Evolutionary conservation across 192 early-diverging fungal genomes (phyloP), one percentile per base, ranked within the genome.

Genomic region (Rhizoclosmatium sp.): DNA sequence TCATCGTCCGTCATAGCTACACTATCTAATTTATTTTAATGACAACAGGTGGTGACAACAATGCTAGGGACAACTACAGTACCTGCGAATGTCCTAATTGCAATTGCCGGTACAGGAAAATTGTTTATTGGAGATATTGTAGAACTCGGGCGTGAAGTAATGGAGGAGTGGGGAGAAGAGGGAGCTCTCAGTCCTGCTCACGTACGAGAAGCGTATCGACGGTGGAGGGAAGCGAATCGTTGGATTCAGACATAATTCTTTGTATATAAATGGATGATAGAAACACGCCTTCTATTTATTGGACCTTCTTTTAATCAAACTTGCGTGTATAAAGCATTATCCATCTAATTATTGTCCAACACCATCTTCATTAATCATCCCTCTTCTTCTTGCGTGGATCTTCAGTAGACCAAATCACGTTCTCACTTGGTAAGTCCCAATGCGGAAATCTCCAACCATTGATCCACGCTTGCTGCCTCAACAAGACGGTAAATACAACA

Each of bases 71-170:
- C 62, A 16, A 19, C 78, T 41, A 78, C 88, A 89, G 54, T 91
- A 89, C 21, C 85, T 86, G 23, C 93, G 91, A 10, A 85, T 93
- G 85, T 77, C 21, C 87, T 91, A 0, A 93, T 94, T 85, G 94
- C 94, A 2, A 86, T 95, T 1, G 93, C 92, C 47, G 95, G 94
- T n/a, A 94, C 94, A 64, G 85, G 91, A 44, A 96, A 96, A 74
- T 92, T 96, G 16, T 96, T 94, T 86, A 89, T 96, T 9, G 95
- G 95, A 47, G 93, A 96, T 78, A 93, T 96, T 65, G 88, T 96
- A 4, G 95, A 95, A 80, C 87, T 89, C 64, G 78, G 94, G 0
- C 82, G 89, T 4, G 89, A 94, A 78, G 87, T 96, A 2, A 91
- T 91, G 88, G 79, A 81, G 16, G 93, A 94, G 5, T 92, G 91